Conservation (phyloP, 805 yeast genomes). For the Ogataea chonburiensis region DNA sequence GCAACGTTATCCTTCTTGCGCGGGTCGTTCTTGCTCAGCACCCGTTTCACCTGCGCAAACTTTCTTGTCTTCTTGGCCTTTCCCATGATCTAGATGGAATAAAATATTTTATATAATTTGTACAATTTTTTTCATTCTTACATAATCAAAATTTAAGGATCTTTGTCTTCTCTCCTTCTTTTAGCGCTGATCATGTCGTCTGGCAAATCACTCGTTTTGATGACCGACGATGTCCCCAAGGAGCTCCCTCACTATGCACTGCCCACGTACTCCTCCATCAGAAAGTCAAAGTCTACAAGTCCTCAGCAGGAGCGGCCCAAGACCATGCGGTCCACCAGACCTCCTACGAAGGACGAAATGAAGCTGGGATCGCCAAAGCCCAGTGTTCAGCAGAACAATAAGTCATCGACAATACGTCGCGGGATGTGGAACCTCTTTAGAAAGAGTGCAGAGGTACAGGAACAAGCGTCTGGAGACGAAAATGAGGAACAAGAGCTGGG, state of each 20-base stretch:
- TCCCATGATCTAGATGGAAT: conserved; percentile 61
- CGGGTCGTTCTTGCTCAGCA: conserved; percentile 70
- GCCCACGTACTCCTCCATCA: conserved; percentile 24
- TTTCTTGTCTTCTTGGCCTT: conserved; percentile 96
- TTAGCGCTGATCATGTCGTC: conserved; percentile 11
- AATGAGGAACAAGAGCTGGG: conserved; percentile 9
- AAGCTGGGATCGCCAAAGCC: conserved; percentile 6
- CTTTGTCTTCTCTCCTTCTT: conserved; percentile 7
- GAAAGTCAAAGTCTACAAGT: conserved; percentile 19
- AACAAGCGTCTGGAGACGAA: conserved; percentile 11
- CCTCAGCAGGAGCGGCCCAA: conserved; percentile 7
- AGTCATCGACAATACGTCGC: conserved; percentile 4
- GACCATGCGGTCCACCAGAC: conserved; percentile 5
- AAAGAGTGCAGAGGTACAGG: conserved; percentile 3
- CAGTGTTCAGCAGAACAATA: conserved; percentile 6
- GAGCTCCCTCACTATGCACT: conserved; percentile 26
- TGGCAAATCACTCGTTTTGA: conserved; percentile 13
- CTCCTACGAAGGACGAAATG: conserved; percentile 3
- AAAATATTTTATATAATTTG: conserved; percentile 3
- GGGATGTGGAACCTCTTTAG: conserved; percentile 17
- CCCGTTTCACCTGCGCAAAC: conserved; percentile 89
- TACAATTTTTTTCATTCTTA: conserved; percentile 8
- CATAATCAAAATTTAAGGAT: conserved; percentile 10
- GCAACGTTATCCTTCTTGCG: conserved; percentile 49
- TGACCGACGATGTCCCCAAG: conserved; percentile 13